Conservation (phyloP, 306 rosid genomes). For the Biancaea sappan region DNA sequence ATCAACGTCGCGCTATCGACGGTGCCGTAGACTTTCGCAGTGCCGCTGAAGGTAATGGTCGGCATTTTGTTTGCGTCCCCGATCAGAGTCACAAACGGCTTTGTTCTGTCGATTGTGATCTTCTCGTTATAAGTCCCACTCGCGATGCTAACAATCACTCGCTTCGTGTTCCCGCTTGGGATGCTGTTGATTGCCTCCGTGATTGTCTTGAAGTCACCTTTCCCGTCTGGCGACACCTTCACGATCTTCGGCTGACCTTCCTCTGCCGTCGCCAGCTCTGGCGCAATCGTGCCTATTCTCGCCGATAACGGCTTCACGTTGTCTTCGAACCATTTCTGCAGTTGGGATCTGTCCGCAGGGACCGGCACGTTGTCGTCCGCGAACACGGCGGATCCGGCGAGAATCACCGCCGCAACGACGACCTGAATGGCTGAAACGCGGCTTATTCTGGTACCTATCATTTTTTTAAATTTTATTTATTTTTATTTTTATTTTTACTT, state of each 20-base stretch:
- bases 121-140: conserved; percentile 51
- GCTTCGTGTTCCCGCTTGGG: conserved; percentile 39
- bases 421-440: not conserved
- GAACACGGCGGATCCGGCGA: not conserved
- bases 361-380: conserved; percentile 5
- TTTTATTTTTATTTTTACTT: not conserved
- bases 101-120: conserved; percentile 36
- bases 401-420: not conserved
- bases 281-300: conserved; percentile 39
- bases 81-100: conserved; percentile 46
- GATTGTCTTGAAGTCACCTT: conserved; percentile 48
- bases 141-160: conserved; percentile 52
- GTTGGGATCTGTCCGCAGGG: conserved; percentile 18
- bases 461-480: not conserved
- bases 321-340: conserved; percentile 39
- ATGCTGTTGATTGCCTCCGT: conserved; percentile 48
- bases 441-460: conserved; percentile 28
- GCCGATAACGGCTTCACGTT: conserved; percentile 13
- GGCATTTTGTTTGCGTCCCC: conserved; percentile 39
- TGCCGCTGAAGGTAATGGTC: conserved; percentile 38
- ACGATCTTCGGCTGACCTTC: conserved; percentile 1
- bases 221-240: conserved; percentile 41
- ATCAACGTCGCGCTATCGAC: conserved; percentile 55
- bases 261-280: conserved; percentile 44
- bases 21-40: conserved; percentile 41